Evolutionary conservation across 352 stramenopile species (phyloP), one percentile per base, ranked within the genome.

Genomic region (Globisporangium barbulae): DNA sequence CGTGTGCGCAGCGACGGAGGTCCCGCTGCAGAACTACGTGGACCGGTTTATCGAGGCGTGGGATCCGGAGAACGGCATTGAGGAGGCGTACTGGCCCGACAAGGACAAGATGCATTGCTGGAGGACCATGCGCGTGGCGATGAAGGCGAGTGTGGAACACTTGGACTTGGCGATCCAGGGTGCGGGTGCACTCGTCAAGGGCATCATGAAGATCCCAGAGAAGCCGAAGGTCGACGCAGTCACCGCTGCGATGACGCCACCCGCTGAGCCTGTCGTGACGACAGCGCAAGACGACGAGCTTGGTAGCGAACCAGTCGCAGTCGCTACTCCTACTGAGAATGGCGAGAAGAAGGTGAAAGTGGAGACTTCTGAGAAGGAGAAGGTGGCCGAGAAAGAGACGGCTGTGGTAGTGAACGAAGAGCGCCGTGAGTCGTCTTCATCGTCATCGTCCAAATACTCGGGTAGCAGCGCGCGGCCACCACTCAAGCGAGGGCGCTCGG

Each of bases 21-120:
- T 93, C 52, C 74, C 83, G n/a, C 69, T 94, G 55, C 63, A 75
- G 30, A 74, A 76, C 41, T 98, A 97, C 62, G 83, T 97, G 19
- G 78, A 97, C 47, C 74, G 81, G 0, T 98, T 98, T 57, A 88
- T 91, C 21, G 93, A 98, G 59, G 96, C 96, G 22, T 93, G 96
- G 69, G 90, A 99, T 68, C 96, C 96, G 4, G 96, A 98, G 54
- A 97, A 96, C 64, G 93, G 94, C 5, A 98, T 99, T 44, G 96
- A 99, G 75, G 89, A 96, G 37, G 93, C 95, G 35, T 99, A 98
- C 69, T 97, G 97, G 82, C 96, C 96, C 1, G 92, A 97, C 65
- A 97, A 97, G 68, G 88, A 98, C 73, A 83, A 89, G 28, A 91
- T 94, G 82, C 75, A 88, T 28, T 96, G 87, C 65, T 96, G 87